Base-by-base conservation (phyloP, 192 early-diverging fungal genomes). In the Rhizoclosmatium sp. region DNA sequence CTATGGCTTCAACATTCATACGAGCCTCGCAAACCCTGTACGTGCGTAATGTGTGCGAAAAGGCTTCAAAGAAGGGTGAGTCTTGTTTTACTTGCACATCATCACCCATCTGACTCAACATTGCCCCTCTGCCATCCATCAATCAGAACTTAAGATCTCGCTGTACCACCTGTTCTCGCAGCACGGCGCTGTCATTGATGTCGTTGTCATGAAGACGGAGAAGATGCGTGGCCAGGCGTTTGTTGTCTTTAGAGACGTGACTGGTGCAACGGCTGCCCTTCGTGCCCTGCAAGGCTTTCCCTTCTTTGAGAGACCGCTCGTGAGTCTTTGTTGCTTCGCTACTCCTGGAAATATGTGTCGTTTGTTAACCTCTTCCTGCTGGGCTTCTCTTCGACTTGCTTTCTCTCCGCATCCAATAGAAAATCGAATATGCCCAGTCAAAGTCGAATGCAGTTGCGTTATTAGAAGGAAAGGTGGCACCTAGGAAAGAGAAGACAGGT, bases 141-240 rank as follows among this genome's bases (percentile, higher is more conserved):
- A 19, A 2, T 40, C 59, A 95, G 93, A 95, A 71, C 79, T 95
- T 59, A 87, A 89, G 67, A 77, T 82, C 47, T 89, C 88, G 19
- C 84, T 96, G n/a, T 96, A 96, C 86, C 83, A 88, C 59, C 84
- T 97, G 42, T 99, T 98, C 81, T 90, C 94, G 16, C 85, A 93
- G 2, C 96, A 95, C 80, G 98, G 97, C 12, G 85, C 88, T 64
- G 88, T 99, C 42, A 77, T 97, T 23, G 95, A 95, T 81, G 92
- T 99, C 23, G 94, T 95, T 9, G 94, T 95, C 14, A 80, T 89
- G 61, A 93, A 94, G 78, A 97, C 93, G 5, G 75, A 82, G 42
- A 93, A 91, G 60, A 92, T 95, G 89, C 93, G 97, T 44, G 96
- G 96, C 19, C 98, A 99, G 85, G 98, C 98, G 0, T 97, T 95